Evolutionary conservation across 176 grass and related monocot genomes (phyloP).

Genomic region (Lolium perenne): DNA sequence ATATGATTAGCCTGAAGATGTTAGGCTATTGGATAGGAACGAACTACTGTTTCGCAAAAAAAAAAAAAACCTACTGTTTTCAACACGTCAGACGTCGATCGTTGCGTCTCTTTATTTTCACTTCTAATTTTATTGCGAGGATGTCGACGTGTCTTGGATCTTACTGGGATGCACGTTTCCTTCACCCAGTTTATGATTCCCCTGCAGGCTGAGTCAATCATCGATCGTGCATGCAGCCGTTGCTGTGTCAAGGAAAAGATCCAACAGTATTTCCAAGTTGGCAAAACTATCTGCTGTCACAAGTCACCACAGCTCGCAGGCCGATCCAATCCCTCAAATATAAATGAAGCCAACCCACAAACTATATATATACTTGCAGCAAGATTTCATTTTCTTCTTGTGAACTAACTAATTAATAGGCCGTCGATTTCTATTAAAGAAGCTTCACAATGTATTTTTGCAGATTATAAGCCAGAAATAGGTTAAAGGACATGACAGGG

Average conservation of each 20-base stretch:
- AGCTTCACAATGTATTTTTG: no score
- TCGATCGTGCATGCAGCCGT: background rate
- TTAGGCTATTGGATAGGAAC: background rate
- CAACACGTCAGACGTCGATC: background rate
- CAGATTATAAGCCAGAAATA: no score
- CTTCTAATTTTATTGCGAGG: background rate
- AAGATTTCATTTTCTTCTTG: no score
- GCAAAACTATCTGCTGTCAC: background rate
- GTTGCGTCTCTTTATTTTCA: constrained; percentile 6
- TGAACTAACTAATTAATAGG: no score
- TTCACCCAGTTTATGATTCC: background rate
- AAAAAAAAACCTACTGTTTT: no score
- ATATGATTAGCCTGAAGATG: no score
- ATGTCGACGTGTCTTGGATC: constrained; percentile 5
- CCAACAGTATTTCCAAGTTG: background rate
- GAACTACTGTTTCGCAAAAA: background rate
- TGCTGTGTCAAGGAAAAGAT: constrained; percentile 17
- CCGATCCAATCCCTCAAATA: no score
- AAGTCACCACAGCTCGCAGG: background rate
- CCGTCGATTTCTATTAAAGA: no score
- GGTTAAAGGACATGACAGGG: no score
- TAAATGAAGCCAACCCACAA: no score
- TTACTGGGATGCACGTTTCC: background rate
- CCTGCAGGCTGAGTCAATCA: background rate
- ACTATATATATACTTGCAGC: no score